Conservation (phyloP, 306 rosid species). For the Boehmeria nivea region DNA sequence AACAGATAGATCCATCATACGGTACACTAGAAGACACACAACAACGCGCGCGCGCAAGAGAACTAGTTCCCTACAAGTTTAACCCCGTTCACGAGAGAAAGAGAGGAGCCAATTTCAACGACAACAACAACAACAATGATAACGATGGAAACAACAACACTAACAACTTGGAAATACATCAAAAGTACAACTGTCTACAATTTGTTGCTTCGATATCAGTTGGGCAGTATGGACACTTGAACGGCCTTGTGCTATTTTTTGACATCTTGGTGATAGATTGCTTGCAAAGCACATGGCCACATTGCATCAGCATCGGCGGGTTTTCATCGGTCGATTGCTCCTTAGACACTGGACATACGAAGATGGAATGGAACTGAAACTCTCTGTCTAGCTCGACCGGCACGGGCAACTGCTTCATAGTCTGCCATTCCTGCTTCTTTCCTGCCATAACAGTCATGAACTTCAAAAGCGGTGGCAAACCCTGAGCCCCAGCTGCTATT, state of each 20-base stretch:
- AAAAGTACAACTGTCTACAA: conserved; percentile 57
- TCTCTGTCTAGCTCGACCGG: conserved; percentile 71
- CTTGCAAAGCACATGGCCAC: conserved; percentile 95
- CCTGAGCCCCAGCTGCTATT: conserved; percentile 73
- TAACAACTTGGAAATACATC: conserved; percentile 26
- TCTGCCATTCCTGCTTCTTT: conserved; percentile 88
- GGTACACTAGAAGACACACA: too few relatives aligned
- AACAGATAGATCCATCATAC: conserved; percentile 25
- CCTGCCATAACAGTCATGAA: conserved; percentile 79
- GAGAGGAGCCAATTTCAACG: conserved; percentile 22
- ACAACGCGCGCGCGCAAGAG: too few relatives aligned
- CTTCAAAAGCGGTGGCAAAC: conserved; percentile 71
- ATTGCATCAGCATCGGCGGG: conserved; percentile 84
- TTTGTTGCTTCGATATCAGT: conserved; percentile 49
- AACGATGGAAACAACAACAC: conserved; percentile 23
- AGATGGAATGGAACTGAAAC: conserved; percentile 88
- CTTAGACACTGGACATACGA: conserved; percentile 95
- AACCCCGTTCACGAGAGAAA: conserved; percentile 27
- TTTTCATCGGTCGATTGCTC: conserved; percentile 82
- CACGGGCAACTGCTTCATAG: conserved; percentile 73
- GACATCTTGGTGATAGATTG: conserved; percentile 91
- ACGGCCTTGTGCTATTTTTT: conserved; percentile 62
- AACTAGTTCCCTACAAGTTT: conserved; percentile 33
- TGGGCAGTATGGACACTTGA: conserved; percentile 90
- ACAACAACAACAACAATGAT: too few relatives aligned